These are phyloP conservation scores for Claviceps monticola DNA, from an alignment of 2,329 filamentous ascomycete genomes.

Conservation along the genomic window DNA sequence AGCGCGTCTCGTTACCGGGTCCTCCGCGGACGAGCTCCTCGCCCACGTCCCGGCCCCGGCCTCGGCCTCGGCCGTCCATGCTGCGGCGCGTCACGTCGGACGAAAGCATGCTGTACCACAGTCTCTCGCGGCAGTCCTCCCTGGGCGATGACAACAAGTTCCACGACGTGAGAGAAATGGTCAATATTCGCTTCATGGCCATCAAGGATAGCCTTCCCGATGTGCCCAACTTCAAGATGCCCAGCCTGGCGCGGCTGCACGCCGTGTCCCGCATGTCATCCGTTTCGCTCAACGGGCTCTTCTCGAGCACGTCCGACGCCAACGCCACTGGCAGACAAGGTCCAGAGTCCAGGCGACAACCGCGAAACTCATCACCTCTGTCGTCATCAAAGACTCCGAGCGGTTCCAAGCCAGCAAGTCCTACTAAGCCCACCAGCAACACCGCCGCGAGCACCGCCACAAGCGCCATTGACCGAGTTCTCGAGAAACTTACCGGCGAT, in stretches of 20 bases:
- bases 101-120: conserved; percentile 64
- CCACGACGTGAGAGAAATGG: conserved; percentile 65
- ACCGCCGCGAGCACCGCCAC: conserved; percentile 1
- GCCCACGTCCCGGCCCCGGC: conserved; percentile 8
- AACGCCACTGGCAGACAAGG: neutral
- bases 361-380: neutral
- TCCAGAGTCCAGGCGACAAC: neutral
- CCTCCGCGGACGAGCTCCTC: neutral
- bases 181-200: conserved; percentile 81
- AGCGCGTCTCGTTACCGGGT: neutral
- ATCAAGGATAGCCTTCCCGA: conserved; percentile 81
- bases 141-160: conserved; percentile 75
- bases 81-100: conserved; percentile 34
- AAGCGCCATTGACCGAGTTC: conserved; percentile 34
- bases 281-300: conserved; percentile 18
- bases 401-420: neutral
- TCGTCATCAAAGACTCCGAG: neutral
- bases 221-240: conserved; percentile 60
- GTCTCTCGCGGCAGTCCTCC: conserved; percentile 65
- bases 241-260: conserved; percentile 42
- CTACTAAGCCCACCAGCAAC: no score
- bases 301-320: conserved; percentile 16
- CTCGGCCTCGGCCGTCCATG: conserved; percentile 11
- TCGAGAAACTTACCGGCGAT: conserved; percentile 66
- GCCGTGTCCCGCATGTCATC: conserved; percentile 16